Evolutionary conservation across 192 early-diverging fungal genomes (phyloP).

Genomic region (Linnemannia hyalina): DNA sequence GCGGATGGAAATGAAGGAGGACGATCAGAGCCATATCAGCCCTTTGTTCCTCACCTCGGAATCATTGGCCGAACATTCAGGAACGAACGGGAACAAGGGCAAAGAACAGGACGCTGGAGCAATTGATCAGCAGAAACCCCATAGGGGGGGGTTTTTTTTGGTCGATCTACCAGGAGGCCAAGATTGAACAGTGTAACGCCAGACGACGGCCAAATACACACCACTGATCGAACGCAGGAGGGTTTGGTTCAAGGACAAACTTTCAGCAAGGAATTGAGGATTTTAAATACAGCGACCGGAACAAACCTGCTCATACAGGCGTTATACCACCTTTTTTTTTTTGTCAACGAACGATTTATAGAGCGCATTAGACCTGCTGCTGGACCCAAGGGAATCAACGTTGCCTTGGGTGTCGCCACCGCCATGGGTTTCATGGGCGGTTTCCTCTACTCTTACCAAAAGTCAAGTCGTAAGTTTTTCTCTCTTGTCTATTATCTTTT

Average conservation of each 20-base stretch:
- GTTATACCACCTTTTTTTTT: neutral
- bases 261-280: too few species aligned
- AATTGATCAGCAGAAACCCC: neutral
- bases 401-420: slow-evolving; percentile 66
- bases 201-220: too few species aligned
- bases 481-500: neutral
- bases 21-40: too few species aligned
- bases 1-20: too few species aligned
- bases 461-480: slow-evolving; percentile 78
- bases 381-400: slow-evolving; percentile 57
- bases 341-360: slow-evolving; percentile 51
- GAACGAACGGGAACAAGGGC: neutral
- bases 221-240: too few species aligned
- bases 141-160: neutral
- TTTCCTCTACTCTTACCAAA: slow-evolving; percentile 84
- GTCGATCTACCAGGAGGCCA: too few species aligned
- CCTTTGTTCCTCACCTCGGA: too few species aligned
- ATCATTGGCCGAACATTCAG: neutral
- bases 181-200: too few species aligned
- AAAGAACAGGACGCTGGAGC: neutral
- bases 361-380: slow-evolving; percentile 65
- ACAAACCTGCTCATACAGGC: neutral
- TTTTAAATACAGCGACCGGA: neutral
- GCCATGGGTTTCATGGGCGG: slow-evolving; percentile 74
- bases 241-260: too few species aligned